Evolutionary conservation across 495 filamentous ascomycete genomes (phyloP), one percentile per base, ranked within the genome.

Genomic region (Penicillium soppii): DNA sequence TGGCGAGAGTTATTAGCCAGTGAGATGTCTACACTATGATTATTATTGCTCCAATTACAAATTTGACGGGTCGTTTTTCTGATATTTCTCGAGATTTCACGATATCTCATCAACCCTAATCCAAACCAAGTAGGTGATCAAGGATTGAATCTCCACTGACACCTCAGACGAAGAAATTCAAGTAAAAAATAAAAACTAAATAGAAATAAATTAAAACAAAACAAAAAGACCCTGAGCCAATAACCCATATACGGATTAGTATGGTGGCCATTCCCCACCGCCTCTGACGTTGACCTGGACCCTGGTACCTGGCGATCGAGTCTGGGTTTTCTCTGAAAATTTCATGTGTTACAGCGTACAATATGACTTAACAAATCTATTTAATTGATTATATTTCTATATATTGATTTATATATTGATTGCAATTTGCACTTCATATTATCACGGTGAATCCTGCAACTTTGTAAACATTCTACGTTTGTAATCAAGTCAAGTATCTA

Each of bases 241-340:
- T 49, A 9, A 19, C 20, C 6, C 7, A 25, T 36, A 32, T 40
- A 22, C 16, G 4, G 25, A 30, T 25, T 16, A 17, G 4, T 36
- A 9, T 37, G n/a, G n/a, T n/a, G n/a, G n/a, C n/a, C 2, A 27
- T 41, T 33, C 23, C 19, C 47, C 32, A 38, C 50, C 26, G 56
- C 59, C 59, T 61, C 56, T 68, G 59, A 63, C 60, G 60, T 63
- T 23, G 53, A 23, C 15, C 50, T 13, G 37, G 38, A 12, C 21
- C 36, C 37, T 59, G 51, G 48, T 52, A 58, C 56, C 56, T 62
- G 59, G 50, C 53, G 56, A 59, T 54, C 59, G 13, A 59, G 53
- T 54, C 60, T 54, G n/a, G n/a, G n/a, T n/a, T n/a, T n/a, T n/a
- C n/a, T n/a, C n/a, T n/a, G n/a, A n/a, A n/a, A n/a, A n/a, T n/a